Conservation (phyloP, 441 rosid species). For the Corymbia calophylla region DNA sequence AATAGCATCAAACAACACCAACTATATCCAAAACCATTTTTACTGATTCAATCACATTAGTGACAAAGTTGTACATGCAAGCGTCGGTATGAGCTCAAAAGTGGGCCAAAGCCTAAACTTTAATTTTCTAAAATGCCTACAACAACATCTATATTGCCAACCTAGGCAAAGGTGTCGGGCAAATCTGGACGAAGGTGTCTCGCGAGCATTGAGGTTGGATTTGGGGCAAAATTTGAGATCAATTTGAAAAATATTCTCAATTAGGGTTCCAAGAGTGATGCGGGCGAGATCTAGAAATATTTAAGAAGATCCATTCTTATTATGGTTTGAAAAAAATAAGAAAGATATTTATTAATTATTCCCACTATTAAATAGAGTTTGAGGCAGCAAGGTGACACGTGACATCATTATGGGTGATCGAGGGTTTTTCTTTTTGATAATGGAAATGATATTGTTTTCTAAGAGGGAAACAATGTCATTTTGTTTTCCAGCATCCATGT, state of each 20-base stretch:
- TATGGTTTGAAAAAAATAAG: too few relatives aligned
- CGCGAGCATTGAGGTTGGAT: background rate
- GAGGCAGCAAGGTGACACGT: background rate
- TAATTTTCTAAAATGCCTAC: background rate
- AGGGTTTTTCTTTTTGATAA: background rate
- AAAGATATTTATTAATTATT: too few relatives aligned
- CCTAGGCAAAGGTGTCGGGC: background rate
- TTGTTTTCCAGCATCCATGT: accelerated
- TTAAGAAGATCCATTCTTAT: too few relatives aligned
- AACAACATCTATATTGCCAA: background rate
- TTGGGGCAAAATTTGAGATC: background rate
- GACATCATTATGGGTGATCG: background rate
- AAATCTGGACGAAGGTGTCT: background rate
- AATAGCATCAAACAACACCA: background rate
- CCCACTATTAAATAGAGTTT: background rate
- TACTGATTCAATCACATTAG: background rate
- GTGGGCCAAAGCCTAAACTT: background rate
- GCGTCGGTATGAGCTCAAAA: background rate
- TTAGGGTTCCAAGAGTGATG: background rate
- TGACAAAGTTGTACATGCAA: background rate
- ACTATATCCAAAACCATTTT: background rate
- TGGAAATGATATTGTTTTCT: background rate
- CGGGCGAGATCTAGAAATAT: background rate
- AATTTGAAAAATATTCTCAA: background rate
- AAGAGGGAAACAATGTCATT: background rate